These are phyloP conservation scores for Pichia ethanolica DNA, from an alignment of 805 yeast species.

Conservation along the genomic window DNA sequence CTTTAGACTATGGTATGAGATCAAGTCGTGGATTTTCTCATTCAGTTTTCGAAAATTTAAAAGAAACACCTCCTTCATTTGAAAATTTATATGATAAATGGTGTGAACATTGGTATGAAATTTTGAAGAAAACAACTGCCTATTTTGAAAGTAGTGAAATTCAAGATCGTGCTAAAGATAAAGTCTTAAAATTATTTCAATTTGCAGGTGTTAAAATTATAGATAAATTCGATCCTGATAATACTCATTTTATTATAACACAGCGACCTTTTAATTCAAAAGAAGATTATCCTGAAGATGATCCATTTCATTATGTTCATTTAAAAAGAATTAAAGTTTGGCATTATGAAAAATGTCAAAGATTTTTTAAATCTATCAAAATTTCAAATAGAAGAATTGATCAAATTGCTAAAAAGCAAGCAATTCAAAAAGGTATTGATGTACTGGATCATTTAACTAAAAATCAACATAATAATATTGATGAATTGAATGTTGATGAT, in stretches of 20 bases:
- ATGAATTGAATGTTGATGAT: background rate
- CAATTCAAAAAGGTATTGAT: slow-evolving; percentile 2
- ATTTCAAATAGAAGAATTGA: slow-evolving; percentile 31
- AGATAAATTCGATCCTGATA: slow-evolving; percentile 37
- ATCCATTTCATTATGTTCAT: slow-evolving; percentile 40
- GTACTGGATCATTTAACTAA: background rate
- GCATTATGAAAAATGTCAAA: slow-evolving; percentile 51
- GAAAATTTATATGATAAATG: slow-evolving; percentile 36
- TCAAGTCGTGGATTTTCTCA: slow-evolving; percentile 10
- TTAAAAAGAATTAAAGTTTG: slow-evolving; percentile 46
- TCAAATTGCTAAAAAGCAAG: slow-evolving; percentile 19
- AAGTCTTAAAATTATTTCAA: slow-evolving; percentile 37
- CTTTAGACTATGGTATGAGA: slow-evolving; percentile 7
- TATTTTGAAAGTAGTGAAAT: slow-evolving; percentile 40
- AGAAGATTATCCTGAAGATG: slow-evolving; percentile 33
- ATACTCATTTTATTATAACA: slow-evolving; percentile 41
- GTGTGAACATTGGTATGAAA: slow-evolving; percentile 47
- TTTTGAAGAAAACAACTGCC: slow-evolving; percentile 38
- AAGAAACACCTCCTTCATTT: slow-evolving; percentile 31
- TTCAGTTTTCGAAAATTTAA: slow-evolving; percentile 26
- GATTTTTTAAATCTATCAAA: slow-evolving; percentile 47
- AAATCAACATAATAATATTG: background rate
- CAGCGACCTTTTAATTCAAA: slow-evolving; percentile 34
- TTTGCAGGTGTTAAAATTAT: slow-evolving; percentile 42
- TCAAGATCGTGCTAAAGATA: slow-evolving; percentile 31